Percentiles rank a stretch among this genome's conserved stretches.
phyloP scores from a whole-genome alignment of 345 rosid genomes.

The Acer negundo region DNA sequence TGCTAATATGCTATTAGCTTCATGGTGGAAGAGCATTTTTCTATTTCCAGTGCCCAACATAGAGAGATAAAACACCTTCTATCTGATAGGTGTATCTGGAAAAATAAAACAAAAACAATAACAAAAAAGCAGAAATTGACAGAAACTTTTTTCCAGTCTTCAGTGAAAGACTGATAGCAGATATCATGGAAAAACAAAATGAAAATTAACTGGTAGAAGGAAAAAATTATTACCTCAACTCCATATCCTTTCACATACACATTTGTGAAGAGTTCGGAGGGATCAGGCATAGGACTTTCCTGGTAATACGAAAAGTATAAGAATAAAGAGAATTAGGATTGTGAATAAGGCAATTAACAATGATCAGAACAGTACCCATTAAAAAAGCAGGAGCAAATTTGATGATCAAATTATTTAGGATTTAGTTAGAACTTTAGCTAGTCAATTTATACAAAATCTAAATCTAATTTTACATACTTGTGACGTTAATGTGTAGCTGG shows the following conservation, averaged over 20 bases:
- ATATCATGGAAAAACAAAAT: not conserved
- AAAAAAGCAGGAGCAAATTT: not conserved
- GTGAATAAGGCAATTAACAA: not conserved
- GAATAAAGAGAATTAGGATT: not conserved
- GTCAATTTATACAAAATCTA: not conserved
- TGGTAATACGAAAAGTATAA: slow-evolving; percentile 31
- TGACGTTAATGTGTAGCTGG: not conserved
- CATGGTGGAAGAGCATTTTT: not conserved
- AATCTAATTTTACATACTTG: not conserved
- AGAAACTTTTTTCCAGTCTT: slow-evolving; percentile 9
- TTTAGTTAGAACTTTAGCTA: not conserved
- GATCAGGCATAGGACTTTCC: slow-evolving; percentile 96
- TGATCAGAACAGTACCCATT: not conserved
- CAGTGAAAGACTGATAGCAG: not conserved
- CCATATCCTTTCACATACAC: slow-evolving; percentile 81
- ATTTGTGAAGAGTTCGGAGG: slow-evolving; percentile 80
- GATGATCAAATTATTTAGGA: not conserved
- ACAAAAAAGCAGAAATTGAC: not conserved
- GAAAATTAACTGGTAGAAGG: not conserved
- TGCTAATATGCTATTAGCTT: not conserved
- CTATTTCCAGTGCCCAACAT: not conserved
- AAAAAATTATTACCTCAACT: slow-evolving; percentile 57
- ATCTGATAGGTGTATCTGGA: not conserved
- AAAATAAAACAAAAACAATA: not conserved
- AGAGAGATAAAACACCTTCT: not conserved